phyloP scores from a whole-genome alignment of 352 stramenopile genomes.

The Aphanomyces invadans region DNA sequence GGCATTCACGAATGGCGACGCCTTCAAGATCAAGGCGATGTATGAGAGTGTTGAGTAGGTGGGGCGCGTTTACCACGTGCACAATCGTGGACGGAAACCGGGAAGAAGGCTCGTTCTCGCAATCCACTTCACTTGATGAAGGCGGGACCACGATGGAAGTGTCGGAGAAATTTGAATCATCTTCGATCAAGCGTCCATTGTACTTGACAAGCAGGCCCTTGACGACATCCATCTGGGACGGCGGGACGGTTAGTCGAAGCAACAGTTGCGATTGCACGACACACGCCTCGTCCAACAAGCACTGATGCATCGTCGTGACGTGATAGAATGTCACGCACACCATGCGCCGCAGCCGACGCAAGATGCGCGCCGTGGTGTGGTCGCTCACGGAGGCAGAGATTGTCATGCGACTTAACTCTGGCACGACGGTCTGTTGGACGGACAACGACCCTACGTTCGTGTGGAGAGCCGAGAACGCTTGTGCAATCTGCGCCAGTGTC shows the following conservation, averaged over 20 bases:
- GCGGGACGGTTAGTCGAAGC: conserved; percentile 30
- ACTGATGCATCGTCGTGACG: conserved; percentile 56
- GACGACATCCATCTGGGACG: background rate
- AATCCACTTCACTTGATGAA: no score
- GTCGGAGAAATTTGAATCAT: conserved; percentile 14
- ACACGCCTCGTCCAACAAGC: conserved; percentile 52
- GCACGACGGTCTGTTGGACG: conserved; percentile 59
- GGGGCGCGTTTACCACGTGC: conserved; percentile 13
- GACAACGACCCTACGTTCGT: conserved; percentile 70
- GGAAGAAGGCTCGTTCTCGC: conserved; percentile 24
- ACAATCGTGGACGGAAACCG: conserved; percentile 3
- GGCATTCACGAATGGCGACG: conserved; percentile 4
- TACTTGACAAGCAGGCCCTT: conserved; percentile 34
- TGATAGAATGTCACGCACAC: conserved; percentile 76
- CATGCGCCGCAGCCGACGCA: conserved; percentile 49
- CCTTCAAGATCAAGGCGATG: background rate
- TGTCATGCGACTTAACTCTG: conserved; percentile 66
- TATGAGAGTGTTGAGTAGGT: conserved; percentile 11
- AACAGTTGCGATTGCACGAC: conserved; percentile 56
- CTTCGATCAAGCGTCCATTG: conserved; percentile 29
- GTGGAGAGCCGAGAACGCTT: conserved; percentile 59
- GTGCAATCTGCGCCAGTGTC: conserved; percentile 55
- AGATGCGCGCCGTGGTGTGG: conserved; percentile 41
- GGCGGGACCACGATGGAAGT: conserved; percentile 13
- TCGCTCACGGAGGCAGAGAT: conserved; percentile 57